Evolutionary conservation across 805 yeast species (phyloP), one percentile per base, ranked within the genome.

Genomic region (Candida sonorensis): DNA sequence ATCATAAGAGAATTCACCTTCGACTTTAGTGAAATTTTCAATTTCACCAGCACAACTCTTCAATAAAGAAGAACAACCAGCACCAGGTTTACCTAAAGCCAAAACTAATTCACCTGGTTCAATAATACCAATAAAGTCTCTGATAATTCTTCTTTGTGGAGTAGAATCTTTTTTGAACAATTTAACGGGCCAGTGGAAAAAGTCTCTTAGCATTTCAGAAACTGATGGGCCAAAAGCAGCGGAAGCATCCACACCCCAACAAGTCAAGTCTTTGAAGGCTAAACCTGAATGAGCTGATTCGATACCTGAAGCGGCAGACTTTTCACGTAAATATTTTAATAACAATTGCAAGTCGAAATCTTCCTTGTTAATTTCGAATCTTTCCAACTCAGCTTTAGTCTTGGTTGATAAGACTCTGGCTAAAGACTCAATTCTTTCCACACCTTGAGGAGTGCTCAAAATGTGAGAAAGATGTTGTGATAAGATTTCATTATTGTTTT

Each of bases 21-120:
- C 66, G 23, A 67, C 67, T 21, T 63, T 61, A 13, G 65, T 58
- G 50, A 64, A 69, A 19, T 60, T 58, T 52, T 45, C 45, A 34
- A 61, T 60, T 54, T 69, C 62, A 48, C 67, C 78, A 10, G 86
- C 74, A 42, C 81, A 61, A 3, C 81, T 68, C 44, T 77, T 76
- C 51, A 81, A 61, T 29, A 81, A 62, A 3, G 86, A 72, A 4
- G 88, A 76, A 53, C 88, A 81, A 29, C 92, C 92, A 17, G 90
- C 79, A 45, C 90, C 87, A 2, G 90, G 87, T 40, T 81, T 69
- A 33, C 83, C 85, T 22, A 78, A 55, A 5, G 81, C 87, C 30
- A 81, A 59, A 20, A 76, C 66, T 76, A 79, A 69, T 45, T 79
- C 86, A 44, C 87, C 86, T 2, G 81, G 71, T 37, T 51, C 48